Percentiles rank a stretch among this genome's conserved stretches.
phyloP scores from a whole-genome alignment of 2,329 filamentous ascomycete species.

The Monosporascus sp. region DNA sequence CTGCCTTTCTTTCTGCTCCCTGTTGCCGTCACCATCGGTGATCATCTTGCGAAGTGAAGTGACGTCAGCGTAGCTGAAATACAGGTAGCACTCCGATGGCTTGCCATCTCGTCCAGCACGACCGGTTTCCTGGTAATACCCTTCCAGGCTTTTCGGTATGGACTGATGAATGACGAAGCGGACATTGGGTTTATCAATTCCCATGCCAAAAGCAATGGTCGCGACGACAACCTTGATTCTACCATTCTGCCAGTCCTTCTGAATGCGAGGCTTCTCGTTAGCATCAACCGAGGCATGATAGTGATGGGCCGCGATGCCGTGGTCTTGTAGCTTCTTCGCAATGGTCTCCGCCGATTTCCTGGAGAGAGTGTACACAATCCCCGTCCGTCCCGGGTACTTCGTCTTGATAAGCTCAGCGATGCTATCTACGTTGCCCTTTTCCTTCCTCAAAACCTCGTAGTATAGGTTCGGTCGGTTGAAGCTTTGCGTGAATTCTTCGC shows the following conservation, averaged over 20 bases:
- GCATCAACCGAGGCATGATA: constrained; percentile 79
- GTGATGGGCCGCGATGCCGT: constrained; percentile 68
- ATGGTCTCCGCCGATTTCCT: constrained; percentile 77
- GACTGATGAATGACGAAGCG: constrained; percentile 93
- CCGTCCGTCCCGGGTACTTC: constrained; percentile 66
- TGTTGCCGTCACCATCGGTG: constrained; percentile 67
- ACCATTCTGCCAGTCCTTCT: constrained; percentile 78
- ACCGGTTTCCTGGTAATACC: constrained; percentile 97
- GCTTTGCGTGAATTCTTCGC: constrained; percentile 79
- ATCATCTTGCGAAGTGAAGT: constrained; percentile 74
- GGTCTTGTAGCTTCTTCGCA: constrained; percentile 58
- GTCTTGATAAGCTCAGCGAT: constrained; percentile 64
- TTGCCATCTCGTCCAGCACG: constrained; percentile 89
- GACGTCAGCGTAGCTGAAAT: constrained; percentile 76
- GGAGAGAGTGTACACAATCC: constrained; percentile 91
- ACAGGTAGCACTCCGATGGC: constrained; percentile 83
- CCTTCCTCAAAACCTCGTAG: constrained; percentile 77
- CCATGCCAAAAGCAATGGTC: constrained; percentile 98
- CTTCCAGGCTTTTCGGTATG: constrained; percentile 90
- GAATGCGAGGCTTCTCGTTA: constrained; percentile 62
- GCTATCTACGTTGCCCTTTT: constrained; percentile 45
- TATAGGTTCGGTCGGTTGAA: constrained; percentile 95
- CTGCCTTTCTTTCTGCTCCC: constrained; percentile 78
- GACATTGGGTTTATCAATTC: constrained; percentile 97
- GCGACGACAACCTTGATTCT: constrained; percentile 85